Percentiles rank a stretch among this genome's conserved stretches.
Evolutionary conservation across 306 rosid genomes (phyloP).

Genomic region (Cicer pinnatifidum): DNA sequence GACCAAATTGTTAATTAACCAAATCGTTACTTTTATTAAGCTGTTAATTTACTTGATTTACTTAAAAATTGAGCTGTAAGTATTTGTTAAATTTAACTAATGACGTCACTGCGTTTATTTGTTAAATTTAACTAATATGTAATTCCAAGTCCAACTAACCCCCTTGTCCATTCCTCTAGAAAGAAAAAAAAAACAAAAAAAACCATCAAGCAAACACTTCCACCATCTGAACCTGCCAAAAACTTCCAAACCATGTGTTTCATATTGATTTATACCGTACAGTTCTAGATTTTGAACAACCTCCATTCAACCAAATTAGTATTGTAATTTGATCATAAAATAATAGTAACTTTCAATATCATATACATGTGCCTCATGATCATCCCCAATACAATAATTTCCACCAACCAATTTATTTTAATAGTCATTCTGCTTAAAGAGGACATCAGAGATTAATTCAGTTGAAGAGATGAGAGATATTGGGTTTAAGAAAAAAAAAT

Average conservation of each 20-base stretch:
- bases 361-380: not conserved
- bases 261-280: constrained; percentile 23
- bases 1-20: too few relatives aligned
- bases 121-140: not conserved
- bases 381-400: not conserved
- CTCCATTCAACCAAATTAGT: constrained; percentile 34
- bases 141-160: constrained; percentile 1
- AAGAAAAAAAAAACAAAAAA: not conserved
- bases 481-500: too few relatives aligned
- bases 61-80: too few relatives aligned
- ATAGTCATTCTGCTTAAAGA: constrained; percentile 20
- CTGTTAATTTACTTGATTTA: too few relatives aligned
- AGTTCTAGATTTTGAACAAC: constrained; percentile 38
- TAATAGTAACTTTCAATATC: constrained; percentile 7
- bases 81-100: not conserved
- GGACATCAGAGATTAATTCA: too few relatives aligned
- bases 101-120: not conserved
- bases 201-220: not conserved
- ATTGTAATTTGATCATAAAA: constrained; percentile 37
- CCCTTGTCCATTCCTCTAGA: not conserved
- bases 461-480: too few relatives aligned
- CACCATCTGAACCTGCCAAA: constrained; percentile 12
- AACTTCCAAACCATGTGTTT: constrained; percentile 20
- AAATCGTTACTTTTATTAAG: too few relatives aligned
- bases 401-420: not conserved